These are phyloP conservation scores for Gossypium trilobum DNA, from an alignment of 441 rosid genomes.

Conservation along the genomic window DNA sequence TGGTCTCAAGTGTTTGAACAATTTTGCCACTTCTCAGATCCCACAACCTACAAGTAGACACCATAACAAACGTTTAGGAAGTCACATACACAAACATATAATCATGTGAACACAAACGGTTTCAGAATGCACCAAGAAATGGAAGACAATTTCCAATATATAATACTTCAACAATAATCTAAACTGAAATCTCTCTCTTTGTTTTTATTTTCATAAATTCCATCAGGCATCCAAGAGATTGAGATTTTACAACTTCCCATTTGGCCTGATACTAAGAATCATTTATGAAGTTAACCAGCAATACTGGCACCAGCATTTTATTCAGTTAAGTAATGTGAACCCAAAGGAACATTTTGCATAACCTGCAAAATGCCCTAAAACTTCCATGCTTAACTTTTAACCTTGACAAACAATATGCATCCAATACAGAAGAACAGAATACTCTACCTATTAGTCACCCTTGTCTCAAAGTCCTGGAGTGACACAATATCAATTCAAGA, in stretches of 20 bases:
- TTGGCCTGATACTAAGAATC: not conserved
- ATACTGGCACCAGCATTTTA: not conserved
- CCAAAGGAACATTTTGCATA: not conserved
- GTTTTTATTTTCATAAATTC: not conserved
- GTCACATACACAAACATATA: not conserved
- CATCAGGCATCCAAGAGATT: not conserved
- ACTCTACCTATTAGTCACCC: not conserved
- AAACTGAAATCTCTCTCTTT: not conserved
- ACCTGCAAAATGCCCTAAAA: not conserved
- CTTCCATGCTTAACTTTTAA: not conserved
- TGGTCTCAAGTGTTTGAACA: constrained; percentile 74
- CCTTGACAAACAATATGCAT: constrained; percentile 2
- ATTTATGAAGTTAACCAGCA: not conserved
- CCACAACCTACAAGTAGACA: constrained; percentile 55
- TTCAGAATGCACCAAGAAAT: not conserved
- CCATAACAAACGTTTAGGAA: not conserved
- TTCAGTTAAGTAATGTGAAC: not conserved
- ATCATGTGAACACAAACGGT: not conserved
- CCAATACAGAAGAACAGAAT: not conserved
- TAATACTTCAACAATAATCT: not conserved
- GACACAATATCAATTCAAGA: not conserved
- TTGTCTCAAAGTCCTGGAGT: not conserved
- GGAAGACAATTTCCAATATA: not conserved
- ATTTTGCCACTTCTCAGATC: constrained; percentile 75
- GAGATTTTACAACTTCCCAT: not conserved